Evolutionary conservation across 2,329 filamentous ascomycete species (phyloP).

Genomic region (Phaeosphaeria sp.): DNA sequence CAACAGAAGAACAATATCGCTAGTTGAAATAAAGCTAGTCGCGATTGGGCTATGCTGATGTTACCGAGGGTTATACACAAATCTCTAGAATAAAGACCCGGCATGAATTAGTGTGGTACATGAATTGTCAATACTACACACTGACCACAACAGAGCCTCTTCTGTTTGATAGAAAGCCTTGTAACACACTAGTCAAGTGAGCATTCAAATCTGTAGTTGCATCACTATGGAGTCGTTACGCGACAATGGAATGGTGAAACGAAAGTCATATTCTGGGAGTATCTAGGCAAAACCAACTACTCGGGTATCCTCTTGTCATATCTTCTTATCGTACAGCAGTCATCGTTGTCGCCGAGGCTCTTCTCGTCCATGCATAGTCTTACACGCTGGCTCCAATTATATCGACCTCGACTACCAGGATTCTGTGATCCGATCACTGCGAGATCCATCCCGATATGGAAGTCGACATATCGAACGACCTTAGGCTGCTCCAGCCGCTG

Average conservation of each 20-base stretch:
- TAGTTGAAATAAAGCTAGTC: not conserved
- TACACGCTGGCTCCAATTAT: too few relatives aligned
- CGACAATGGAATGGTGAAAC: not conserved
- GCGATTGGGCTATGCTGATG: not conserved
- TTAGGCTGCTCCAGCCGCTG: not conserved
- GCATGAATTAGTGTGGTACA: too few relatives aligned
- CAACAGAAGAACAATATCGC: not conserved
- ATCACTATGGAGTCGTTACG: not conserved
- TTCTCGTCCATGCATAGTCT: too few relatives aligned
- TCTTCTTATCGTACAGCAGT: not conserved
- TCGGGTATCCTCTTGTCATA: not conserved
- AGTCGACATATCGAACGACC: not conserved
- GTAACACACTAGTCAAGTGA: too few relatives aligned
- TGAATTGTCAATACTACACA: too few relatives aligned
- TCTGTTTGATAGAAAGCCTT: too few relatives aligned
- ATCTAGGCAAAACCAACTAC: not conserved
- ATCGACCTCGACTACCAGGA: too few relatives aligned
- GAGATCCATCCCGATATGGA: not conserved
- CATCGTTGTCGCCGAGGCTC: not conserved
- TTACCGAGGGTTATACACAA: not conserved
- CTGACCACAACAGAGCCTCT: too few relatives aligned
- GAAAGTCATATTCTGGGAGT: not conserved
- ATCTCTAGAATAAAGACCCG: too few relatives aligned
- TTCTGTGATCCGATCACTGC: not conserved
- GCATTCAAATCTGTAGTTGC: not conserved